phyloP scores from a whole-genome alignment of 2,329 filamentous ascomycete species.

The Xylaria sp. region DNA sequence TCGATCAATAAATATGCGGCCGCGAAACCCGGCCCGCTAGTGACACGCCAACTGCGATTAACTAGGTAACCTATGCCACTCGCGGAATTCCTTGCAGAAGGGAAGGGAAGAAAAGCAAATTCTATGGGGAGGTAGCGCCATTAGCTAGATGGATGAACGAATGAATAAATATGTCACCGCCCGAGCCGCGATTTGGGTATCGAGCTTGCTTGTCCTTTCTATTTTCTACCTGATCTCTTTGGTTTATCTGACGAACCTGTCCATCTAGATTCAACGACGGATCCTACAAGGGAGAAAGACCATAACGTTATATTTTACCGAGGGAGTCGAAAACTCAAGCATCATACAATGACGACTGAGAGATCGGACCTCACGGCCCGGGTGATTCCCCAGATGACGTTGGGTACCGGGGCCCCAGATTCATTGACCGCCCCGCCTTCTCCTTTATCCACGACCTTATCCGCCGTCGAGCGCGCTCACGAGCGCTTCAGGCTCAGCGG shows the following conservation, averaged over 20 bases:
- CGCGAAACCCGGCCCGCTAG: background rate
- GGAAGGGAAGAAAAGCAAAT: background rate
- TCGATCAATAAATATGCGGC: background rate
- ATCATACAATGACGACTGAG: constrained; percentile 40
- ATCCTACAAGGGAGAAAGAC: background rate
- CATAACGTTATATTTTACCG: background rate
- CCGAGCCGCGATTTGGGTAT: background rate
- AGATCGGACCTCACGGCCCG: constrained; percentile 43
- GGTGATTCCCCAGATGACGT: constrained; percentile 42
- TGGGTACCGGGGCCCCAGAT: constrained; percentile 42
- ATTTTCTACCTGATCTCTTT: background rate
- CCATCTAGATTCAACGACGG: background rate
- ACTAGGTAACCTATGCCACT: background rate
- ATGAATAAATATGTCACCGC: background rate
- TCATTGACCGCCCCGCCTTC: constrained; percentile 43
- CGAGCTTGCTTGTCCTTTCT: background rate
- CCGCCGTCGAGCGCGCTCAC: constrained; percentile 41
- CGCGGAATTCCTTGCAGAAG: background rate
- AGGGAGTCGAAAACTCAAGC: background rate
- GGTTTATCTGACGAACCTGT: background rate
- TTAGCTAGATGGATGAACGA: too few species aligned
- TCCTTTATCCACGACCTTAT: constrained; percentile 36
- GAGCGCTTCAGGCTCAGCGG: constrained; percentile 46
- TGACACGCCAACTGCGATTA: background rate
- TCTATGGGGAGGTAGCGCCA: background rate